Base-by-base conservation (phyloP, 2,329 filamentous ascomycete species). In the Claviceps pazoutovae region DNA sequence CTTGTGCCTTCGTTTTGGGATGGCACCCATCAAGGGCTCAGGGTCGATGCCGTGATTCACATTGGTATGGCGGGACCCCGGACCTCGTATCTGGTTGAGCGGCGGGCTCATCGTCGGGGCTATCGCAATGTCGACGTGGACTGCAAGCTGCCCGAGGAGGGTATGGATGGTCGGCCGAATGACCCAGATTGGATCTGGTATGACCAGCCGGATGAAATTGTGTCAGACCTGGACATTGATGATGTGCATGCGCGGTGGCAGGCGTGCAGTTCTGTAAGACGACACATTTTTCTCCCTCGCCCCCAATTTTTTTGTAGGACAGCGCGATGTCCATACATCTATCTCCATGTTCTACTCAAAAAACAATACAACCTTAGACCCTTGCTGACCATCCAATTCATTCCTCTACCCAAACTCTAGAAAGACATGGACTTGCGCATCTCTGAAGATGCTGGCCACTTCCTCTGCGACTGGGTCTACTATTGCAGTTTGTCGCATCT, bases 381-480 rank as follows among this genome's bases (percentile, higher is more conserved):
- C 9, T 16, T 42, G 19, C 39, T 42, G 9, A 42, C 39, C 39
- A 43, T 14, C 6, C 30, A 17, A 3, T 2, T 7, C 14, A 9
- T 8, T 19, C 11, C n/a, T 7, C 34, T 16, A 14, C 5, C n/a
- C 5, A 16, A 21, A 48, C 8, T 34, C 30, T 34, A 71, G 71
- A 59, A 64, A 44, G 62, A 68, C 45, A 56, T 66, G 48, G 72
- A 76, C 55, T 63, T 82, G 7, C 74, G 79, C 36, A 69, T 85
- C 41, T 88, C 83, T 0, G 75, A 81, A 44, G 82, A 90, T 57
- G 80, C 86, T 0, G 86, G 86, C 2, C 76, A 75, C 19, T 90
- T 84, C 64, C 71, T 89, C 16, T 90, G 86, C 66, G 86, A 90
- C 62, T 90, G 86, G 61, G 88, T 85, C 57, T 87, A 84, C 65